Evolutionary conservation across 2,329 filamentous ascomycete species (phyloP).

Genomic region (Metarhizium humberi): DNA sequence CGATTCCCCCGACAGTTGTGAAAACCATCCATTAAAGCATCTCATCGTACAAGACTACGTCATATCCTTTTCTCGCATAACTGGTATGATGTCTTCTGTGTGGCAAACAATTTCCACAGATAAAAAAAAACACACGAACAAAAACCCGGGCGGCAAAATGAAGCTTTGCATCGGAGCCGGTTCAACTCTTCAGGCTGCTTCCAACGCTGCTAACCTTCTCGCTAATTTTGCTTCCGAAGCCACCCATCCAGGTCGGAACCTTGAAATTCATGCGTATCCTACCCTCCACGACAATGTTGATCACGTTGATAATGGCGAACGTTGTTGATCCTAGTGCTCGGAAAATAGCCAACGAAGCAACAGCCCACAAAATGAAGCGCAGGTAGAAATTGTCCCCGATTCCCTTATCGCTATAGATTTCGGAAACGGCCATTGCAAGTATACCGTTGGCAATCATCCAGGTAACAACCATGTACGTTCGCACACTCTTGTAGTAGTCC

Average conservation of each 20-base stretch:
- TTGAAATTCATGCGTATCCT: slow-evolving; percentile 55
- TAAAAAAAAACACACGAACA: neutral
- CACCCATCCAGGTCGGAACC: slow-evolving; percentile 34
- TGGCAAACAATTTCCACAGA: neutral
- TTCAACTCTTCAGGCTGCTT: slow-evolving; percentile 30
- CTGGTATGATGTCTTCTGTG: neutral
- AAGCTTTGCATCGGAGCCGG: neutral
- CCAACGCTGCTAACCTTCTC: slow-evolving; percentile 41
- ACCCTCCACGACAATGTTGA: slow-evolving; percentile 83
- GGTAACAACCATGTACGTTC: slow-evolving; percentile 93
- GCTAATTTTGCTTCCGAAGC: slow-evolving; percentile 32
- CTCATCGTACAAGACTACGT: slow-evolving; percentile 10
- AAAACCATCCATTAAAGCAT: slow-evolving; percentile 4
- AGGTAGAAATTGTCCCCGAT: slow-evolving; percentile 84
- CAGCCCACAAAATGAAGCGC: slow-evolving; percentile 85
- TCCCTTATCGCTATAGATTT: slow-evolving; percentile 65
- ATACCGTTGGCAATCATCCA: slow-evolving; percentile 93
- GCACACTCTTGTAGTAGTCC: slow-evolving; percentile 95
- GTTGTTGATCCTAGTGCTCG: slow-evolving; percentile 72
- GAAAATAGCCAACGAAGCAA: slow-evolving; percentile 80
- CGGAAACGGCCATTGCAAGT: slow-evolving; percentile 85
- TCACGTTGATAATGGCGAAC: slow-evolving; percentile 73
- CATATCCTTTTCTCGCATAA: neutral
- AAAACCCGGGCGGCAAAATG: neutral
- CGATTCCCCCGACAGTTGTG: neutral